phyloP scores from a whole-genome alignment of 169 alveolate genomes.

The Miamiensis avidus region DNA sequence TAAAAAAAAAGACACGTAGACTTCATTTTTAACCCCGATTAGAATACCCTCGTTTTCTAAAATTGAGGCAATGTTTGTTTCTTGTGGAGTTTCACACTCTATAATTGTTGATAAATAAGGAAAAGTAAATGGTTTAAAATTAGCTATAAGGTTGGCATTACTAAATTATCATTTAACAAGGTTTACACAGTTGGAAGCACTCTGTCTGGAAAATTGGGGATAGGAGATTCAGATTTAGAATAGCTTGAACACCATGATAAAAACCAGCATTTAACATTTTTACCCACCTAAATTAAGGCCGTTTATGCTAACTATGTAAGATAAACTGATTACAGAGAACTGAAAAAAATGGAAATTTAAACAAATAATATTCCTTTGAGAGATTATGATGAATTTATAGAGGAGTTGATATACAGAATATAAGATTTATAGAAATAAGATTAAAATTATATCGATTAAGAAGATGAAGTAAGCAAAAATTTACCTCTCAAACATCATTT shows the following conservation, averaged over 20 bases:
- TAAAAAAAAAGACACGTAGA: neutral
- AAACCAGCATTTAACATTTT: no score
- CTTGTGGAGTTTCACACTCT: neutral
- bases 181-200: neutral
- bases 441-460: no score
- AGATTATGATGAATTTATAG: neutral
- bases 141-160: neutral
- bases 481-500: no score
- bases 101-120: neutral
- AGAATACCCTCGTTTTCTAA: neutral
- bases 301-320: neutral
- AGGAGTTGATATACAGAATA: neutral
- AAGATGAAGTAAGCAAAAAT: no score
- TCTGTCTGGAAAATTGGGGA: neutral
- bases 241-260: no score
- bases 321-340: no score
- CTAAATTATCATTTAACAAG: neutral
- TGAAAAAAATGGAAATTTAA: no score
- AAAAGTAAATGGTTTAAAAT: neutral
- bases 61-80: neutral
- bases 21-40: neutral
- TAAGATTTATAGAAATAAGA: no score
- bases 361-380: neutral
- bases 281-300: neutral
- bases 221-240: neutral